Evolutionary conservation across 108 stramenopile species (phyloP).

Genomic region (Thalassiosira profunda): DNA sequence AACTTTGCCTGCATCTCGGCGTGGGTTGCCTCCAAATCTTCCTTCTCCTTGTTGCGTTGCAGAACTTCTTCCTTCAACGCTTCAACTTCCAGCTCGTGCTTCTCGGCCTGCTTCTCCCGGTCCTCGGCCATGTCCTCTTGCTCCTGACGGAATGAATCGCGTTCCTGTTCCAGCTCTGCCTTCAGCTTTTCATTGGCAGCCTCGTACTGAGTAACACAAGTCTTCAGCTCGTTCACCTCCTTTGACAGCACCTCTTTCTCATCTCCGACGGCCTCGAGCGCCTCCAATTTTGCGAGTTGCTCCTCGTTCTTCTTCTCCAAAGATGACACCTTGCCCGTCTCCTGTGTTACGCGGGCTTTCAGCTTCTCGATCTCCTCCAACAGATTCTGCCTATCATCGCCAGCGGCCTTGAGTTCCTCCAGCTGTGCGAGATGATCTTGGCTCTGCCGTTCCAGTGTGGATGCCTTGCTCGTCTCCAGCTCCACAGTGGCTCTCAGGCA

Average conservation of each 20-base stretch:
- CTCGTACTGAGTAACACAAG: background rate
- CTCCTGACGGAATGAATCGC: background rate
- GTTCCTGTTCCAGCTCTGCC: background rate
- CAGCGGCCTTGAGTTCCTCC: conserved; percentile 11
- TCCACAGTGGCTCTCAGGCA: conserved; percentile 32
- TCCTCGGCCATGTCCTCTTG: background rate
- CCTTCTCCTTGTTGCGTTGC: background rate
- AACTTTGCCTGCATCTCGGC: background rate
- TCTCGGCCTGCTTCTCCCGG: background rate
- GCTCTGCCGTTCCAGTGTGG: conserved; percentile 20
- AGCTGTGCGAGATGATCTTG: conserved; percentile 23
- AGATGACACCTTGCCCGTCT: no score
- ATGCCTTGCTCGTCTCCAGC: conserved; percentile 15
- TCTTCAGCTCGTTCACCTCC: conserved; percentile 17
- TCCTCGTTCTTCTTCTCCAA: no score
- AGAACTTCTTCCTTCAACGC: background rate
- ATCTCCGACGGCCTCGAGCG: no score
- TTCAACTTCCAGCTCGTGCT: background rate
- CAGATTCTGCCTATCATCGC: conserved; percentile 13
- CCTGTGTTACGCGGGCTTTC: conserved; percentile 1
- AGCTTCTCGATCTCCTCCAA: conserved; percentile 5
- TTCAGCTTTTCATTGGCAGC: background rate
- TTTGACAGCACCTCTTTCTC: no score
- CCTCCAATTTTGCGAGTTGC: no score
- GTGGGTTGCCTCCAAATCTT: background rate